A percentile compares a stretch with the other conserved stretches of the same genome.
Evolutionary conservation across 2,329 filamentous ascomycete genomes (phyloP).

Genomic region (Nothophoma quercina): DNA sequence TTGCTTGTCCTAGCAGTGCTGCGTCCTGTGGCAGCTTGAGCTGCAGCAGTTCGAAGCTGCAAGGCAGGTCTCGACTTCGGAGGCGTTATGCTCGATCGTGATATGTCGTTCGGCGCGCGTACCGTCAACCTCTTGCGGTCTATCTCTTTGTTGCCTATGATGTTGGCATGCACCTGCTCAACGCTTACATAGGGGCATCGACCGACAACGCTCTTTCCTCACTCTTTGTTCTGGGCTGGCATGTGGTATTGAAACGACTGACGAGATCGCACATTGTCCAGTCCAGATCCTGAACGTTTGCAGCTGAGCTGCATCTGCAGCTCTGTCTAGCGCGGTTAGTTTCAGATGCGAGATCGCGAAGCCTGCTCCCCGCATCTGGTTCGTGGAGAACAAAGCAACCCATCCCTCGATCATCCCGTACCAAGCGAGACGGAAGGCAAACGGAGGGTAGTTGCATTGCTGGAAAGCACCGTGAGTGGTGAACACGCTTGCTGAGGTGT

Average conservation of each 20-base stretch:
- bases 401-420: slow-evolving; percentile 1
- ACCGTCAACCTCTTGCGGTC: not conserved
- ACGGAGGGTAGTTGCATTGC: not conserved
- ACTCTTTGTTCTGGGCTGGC: not conserved
- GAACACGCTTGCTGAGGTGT: slow-evolving; percentile 5
- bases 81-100: not conserved
- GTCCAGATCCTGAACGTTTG: slow-evolving; percentile 8
- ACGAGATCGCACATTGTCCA: not conserved
- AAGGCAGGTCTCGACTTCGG: not conserved
- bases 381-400: slow-evolving; percentile 11
- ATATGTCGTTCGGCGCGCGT: not conserved
- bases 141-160: not conserved
- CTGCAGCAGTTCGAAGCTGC: not conserved
- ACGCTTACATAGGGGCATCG: too few species aligned
- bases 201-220: not conserved
- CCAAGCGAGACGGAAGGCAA: slow-evolving; percentile 6
- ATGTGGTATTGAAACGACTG: not conserved
- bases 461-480: slow-evolving; percentile 9
- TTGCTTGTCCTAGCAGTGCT: not conserved
- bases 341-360: not conserved
- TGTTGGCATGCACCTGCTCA: not conserved
- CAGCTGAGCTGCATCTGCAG: slow-evolving; percentile 15
- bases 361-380: slow-evolving; percentile 8
- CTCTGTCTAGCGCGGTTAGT: slow-evolving; percentile 9
- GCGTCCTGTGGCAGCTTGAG: not conserved